These are phyloP conservation scores for Ochromonas danica DNA, from an alignment of 108 stramenopile genomes.

Conservation along the genomic window DNA sequence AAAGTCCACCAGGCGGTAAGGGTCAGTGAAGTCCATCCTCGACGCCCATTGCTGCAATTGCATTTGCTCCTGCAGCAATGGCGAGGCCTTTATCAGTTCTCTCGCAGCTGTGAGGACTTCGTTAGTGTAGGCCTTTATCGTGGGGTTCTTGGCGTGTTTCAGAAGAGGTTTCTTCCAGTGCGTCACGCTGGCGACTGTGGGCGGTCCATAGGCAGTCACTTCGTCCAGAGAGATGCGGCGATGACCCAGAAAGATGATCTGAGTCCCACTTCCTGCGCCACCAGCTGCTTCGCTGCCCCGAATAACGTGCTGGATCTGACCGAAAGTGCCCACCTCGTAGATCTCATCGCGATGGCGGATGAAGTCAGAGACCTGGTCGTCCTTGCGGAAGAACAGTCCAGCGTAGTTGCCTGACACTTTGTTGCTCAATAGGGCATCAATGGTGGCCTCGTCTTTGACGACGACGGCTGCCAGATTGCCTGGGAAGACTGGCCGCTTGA, in stretches of 20 bases:
- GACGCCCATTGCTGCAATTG: slow-evolving; percentile 66
- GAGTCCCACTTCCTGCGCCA: slow-evolving; percentile 39
- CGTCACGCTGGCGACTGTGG: slow-evolving; percentile 75
- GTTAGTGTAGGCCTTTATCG: slow-evolving; percentile 84
- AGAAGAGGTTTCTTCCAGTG: slow-evolving; percentile 66
- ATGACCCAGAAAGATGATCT: slow-evolving; percentile 73
- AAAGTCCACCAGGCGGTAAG: slow-evolving; percentile 88
- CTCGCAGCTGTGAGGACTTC: slow-evolving; percentile 88
- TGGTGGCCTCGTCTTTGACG: slow-evolving; percentile 1
- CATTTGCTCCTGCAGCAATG: slow-evolving; percentile 86
- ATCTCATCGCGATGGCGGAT: slow-evolving; percentile 49
- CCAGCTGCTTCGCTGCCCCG: too few relatives aligned
- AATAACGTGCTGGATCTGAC: slow-evolving; percentile 49
- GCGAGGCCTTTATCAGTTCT: slow-evolving; percentile 85
- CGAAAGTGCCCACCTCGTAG: slow-evolving; percentile 54
- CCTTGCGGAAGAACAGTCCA: neutral
- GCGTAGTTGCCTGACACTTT: neutral
- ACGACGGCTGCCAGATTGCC: neutral
- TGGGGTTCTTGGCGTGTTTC: slow-evolving; percentile 36
- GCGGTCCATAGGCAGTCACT: slow-evolving; percentile 78
- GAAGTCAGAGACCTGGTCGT: slow-evolving; percentile 26
- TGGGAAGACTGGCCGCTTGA: neutral
- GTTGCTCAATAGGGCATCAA: neutral
- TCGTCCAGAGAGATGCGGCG: slow-evolving; percentile 74
- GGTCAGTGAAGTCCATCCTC: slow-evolving; percentile 81